Percentiles rank a stretch among this genome's conserved stretches.
Conservation (phyloP, 2,329 filamentous ascomycete genomes). For the Ramularia collo-cygni region DNA sequence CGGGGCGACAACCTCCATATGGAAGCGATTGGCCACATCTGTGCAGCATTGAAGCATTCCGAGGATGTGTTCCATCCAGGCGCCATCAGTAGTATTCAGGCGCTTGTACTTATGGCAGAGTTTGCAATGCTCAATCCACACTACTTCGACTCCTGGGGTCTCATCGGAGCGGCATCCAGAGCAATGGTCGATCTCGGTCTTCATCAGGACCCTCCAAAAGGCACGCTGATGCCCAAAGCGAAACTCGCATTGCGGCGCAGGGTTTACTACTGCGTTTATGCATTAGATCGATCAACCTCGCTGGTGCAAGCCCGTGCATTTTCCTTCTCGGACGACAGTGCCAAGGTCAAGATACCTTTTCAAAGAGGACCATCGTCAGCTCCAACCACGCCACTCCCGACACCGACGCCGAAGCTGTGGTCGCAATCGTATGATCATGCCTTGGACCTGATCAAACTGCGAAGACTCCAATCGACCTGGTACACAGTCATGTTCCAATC, state of each 20-base stretch:
- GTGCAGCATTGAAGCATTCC: conserved; percentile 65
- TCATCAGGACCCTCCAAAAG: conserved; percentile 79
- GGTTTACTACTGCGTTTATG: conserved; percentile 86
- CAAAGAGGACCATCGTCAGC: conserved; percentile 24
- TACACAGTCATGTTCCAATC: conserved; percentile 85
- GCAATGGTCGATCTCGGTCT: conserved; percentile 84
- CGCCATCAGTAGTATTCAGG: conserved; percentile 78
- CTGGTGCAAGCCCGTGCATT: conserved; percentile 83
- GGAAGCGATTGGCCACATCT: conserved; percentile 54
- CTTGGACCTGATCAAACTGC: conserved; percentile 70
- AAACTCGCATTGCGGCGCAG: conserved; percentile 71
- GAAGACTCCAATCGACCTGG: conserved; percentile 79
- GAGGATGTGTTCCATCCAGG: conserved; percentile 81
- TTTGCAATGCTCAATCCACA: conserved; percentile 86
- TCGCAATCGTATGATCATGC: conserved; percentile 60
- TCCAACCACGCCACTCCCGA: conserved; percentile 17
- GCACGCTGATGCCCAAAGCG: conserved; percentile 59
- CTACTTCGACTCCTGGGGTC: conserved; percentile 89
- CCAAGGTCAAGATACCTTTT: conserved; percentile 71
- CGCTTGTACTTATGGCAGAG: conserved; percentile 75
- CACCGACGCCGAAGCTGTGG: conserved; percentile 36
- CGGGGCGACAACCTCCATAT: conserved; percentile 58
- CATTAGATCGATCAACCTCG: conserved; percentile 82
- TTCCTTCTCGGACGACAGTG: conserved; percentile 86
- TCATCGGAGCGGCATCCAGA: conserved; percentile 83